Evolutionary conservation across 2,329 filamentous ascomycete species (phyloP), one percentile per base, ranked within the genome.

Genomic region (Cercospora janseana): DNA sequence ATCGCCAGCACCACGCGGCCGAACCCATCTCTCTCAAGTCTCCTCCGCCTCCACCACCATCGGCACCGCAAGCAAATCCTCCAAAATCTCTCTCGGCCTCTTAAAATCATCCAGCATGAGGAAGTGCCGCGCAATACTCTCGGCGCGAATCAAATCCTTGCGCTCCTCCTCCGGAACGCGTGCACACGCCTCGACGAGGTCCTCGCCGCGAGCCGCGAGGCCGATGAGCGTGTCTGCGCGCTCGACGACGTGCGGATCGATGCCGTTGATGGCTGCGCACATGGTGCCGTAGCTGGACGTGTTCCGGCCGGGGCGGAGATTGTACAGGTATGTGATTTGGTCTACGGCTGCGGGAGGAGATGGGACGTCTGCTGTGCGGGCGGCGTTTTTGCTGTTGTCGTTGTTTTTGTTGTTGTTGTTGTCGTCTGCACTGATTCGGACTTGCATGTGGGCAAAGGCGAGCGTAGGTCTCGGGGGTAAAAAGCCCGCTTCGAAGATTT

Each of bases 191-290:
- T 81, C 78, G 4, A 85, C 79, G 2, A 97, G 73, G 66, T 95
- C 87, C 63, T 92, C 86, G 5, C 89, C 87, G 43, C 77, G 80
- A 12, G 81, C 80, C 26, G 86, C 75, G 12, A 93, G 72, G 5
- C 81, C 68, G 16, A 86, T 81, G 27, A 98, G 76, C 6, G 84
- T 79, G 56, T 89, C 85, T 0, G 92, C 90, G 48, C 91, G 81
- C 12, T 85, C 73, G 5, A 96, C 79, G 7, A 97, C 80, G 4
- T 78, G 75, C 13, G 71, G 63, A 23, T 88, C 84, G 10, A 98
- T 82, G 1, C 91, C 91, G 61, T 95, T 96, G 68, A 95, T 80
- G 3, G 83, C 83, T 21, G 93, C 93, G 64, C 93, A 97, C 46
- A 76, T 79, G 21, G 84, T 87, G 0, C 93, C 93, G 63, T 95